Evolutionary conservation across 164 flowering plant genomes (phyloP).

Genomic region (Malania oleifera): DNA sequence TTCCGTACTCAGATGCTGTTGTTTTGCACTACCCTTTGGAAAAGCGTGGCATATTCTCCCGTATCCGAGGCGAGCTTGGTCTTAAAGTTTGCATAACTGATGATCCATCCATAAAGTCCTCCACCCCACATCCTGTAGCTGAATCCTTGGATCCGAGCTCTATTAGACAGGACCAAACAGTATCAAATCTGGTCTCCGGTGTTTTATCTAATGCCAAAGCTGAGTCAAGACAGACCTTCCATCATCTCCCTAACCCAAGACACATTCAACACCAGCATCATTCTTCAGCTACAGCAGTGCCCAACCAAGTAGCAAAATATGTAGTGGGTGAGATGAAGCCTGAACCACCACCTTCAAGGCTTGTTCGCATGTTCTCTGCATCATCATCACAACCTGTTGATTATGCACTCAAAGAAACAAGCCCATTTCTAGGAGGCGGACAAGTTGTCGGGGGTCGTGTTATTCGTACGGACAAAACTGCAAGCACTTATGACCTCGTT

Average conservation of each 20-base stretch:
- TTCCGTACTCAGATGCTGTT: constrained; percentile 71
- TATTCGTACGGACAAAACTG: constrained; percentile 54
- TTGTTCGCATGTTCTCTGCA: constrained; percentile 59
- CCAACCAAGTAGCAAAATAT: constrained; percentile 32
- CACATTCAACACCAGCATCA: constrained; percentile 28
- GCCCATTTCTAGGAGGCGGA: constrained; percentile 93
- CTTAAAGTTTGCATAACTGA: constrained; percentile 73
- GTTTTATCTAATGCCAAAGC: constrained; percentile 23
- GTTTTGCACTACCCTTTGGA: constrained; percentile 80
- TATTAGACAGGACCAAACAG: constrained; percentile 8
- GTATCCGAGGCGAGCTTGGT: constrained; percentile 79
- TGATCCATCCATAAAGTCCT: constrained; percentile 56
- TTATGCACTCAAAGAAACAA: constrained; percentile 87
- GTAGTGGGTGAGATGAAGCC: constrained; percentile 52
- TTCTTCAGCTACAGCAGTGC: constrained; percentile 17
- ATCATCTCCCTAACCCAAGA: constrained; percentile 59
- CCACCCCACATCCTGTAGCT: constrained; percentile 41
- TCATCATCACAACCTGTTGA: constrained; percentile 71
- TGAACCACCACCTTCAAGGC: constrained; percentile 49
- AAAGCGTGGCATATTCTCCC: constrained; percentile 69
- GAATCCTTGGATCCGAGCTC: constrained; percentile 25
- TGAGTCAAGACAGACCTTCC: constrained; percentile 55
- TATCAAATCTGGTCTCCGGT: constrained; percentile 8
- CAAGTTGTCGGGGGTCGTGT: constrained; percentile 85
- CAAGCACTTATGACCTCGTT: constrained; percentile 87